A percentile compares a stretch with the other conserved stretches of the same genome.
These are phyloP conservation scores for Senecio squalidus DNA, from an alignment of 140 eudicot species.

Conservation along the genomic window DNA sequence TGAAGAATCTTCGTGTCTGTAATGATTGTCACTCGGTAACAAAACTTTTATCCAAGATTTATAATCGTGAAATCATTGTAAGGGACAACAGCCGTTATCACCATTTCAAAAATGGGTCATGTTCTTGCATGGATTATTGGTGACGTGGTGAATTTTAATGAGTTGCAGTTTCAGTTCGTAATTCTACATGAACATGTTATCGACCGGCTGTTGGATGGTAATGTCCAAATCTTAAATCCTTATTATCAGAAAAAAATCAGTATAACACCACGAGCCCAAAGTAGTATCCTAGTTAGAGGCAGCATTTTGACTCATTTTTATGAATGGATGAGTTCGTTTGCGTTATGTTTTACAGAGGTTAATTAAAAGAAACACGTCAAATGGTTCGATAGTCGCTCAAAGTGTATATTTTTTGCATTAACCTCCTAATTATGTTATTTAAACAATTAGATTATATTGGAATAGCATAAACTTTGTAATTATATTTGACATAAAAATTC, in stretches of 20 bases:
- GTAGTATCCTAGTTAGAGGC: background rate
- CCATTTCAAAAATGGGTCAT: conserved; percentile 41
- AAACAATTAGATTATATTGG: no score
- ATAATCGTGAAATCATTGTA: conserved; percentile 39
- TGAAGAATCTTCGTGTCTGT: conserved; percentile 51
- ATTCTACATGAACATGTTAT: background rate
- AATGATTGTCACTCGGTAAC: conserved; percentile 45
- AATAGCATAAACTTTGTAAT: no score
- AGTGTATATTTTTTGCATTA: no score
- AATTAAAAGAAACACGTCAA: no score
- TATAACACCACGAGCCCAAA: background rate
- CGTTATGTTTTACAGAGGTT: no score
- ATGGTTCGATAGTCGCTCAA: no score
- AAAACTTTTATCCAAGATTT: conserved; percentile 36
- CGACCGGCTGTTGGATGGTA: conserved; percentile 3
- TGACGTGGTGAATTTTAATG: conserved; percentile 10
- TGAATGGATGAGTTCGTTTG: no score
- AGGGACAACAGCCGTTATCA: conserved; percentile 47
- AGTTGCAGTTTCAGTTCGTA: background rate
- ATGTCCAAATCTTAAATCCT: background rate
- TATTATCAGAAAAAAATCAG: background rate
- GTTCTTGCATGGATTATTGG: conserved; percentile 54
- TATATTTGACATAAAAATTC: no score
- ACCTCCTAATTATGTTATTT: no score
- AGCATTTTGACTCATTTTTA: no score